These are phyloP conservation scores for Venturia carpophila DNA, from an alignment of 2,329 filamentous ascomycete species.

Conservation along the genomic window DNA sequence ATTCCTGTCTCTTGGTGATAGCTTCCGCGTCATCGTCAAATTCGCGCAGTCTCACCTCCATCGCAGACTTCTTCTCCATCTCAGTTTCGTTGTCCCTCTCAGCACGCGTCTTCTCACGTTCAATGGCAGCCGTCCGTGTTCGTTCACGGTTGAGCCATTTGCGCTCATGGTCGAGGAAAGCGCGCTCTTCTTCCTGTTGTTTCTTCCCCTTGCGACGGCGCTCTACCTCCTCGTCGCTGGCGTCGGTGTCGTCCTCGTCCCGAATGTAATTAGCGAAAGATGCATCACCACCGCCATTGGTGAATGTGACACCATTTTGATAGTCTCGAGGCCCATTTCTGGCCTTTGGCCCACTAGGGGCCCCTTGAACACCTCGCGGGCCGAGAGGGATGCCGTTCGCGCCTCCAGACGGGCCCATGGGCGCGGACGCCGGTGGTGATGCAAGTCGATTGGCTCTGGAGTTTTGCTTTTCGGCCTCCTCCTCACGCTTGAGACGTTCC, in stretches of 20 bases:
- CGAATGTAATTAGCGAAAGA: slow-evolving; percentile 28
- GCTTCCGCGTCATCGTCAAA: slow-evolving; percentile 89
- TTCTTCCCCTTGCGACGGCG: slow-evolving; percentile 62
- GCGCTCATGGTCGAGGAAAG: slow-evolving; percentile 76
- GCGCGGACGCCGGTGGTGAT: slow-evolving; percentile 57
- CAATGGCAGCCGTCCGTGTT: slow-evolving; percentile 72
- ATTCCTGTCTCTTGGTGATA: slow-evolving; percentile 62
- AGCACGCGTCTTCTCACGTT: slow-evolving; percentile 75
- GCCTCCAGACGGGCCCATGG: slow-evolving; percentile 53
- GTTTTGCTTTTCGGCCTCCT: slow-evolving; percentile 76
- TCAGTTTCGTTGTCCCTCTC: slow-evolving; percentile 67
- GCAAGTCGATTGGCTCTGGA: slow-evolving; percentile 40
- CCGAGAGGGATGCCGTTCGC: slow-evolving; percentile 72
- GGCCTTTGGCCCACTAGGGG: slow-evolving; percentile 64
- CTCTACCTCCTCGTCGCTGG: slow-evolving; percentile 80
- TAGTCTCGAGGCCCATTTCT: slow-evolving; percentile 61
- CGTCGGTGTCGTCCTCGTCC: slow-evolving; percentile 75
- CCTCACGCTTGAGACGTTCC: slow-evolving; percentile 78
- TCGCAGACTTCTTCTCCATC: slow-evolving; percentile 54
- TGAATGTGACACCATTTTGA: slow-evolving; percentile 71
- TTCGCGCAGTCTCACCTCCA: slow-evolving; percentile 58
- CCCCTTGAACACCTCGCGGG: slow-evolving; percentile 63
- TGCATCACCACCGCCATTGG: slow-evolving; percentile 52
- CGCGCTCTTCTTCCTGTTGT: slow-evolving; percentile 67
- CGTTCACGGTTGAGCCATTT: slow-evolving; percentile 88